A percentile compares a stretch with the other conserved stretches of the same genome.
phyloP scores from a whole-genome alignment of 257 asterid genomes.

The Penstemon newberryi region DNA sequence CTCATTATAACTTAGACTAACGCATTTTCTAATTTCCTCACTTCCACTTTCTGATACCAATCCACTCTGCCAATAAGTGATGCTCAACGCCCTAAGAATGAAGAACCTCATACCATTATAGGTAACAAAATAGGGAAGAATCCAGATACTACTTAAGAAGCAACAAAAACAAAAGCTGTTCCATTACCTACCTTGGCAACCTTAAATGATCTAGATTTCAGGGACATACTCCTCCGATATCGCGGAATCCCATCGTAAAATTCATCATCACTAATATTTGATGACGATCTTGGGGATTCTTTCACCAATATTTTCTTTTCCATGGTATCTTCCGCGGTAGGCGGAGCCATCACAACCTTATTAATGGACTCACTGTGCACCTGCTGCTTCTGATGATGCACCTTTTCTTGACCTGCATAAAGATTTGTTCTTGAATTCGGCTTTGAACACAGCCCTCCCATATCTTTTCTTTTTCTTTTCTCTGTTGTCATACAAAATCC shows the following conservation, averaged over 20 bases:
- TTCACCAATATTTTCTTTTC: slow-evolving; percentile 22
- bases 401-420: slow-evolving; percentile 36
- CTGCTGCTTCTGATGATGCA: slow-evolving; percentile 27
- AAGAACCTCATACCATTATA: neutral
- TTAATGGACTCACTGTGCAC: slow-evolving; percentile 19
- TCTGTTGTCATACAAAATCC: slow-evolving; percentile 9
- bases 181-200: slow-evolving; percentile 40
- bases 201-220: slow-evolving; percentile 58
- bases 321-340: slow-evolving; percentile 20
- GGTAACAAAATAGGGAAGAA: neutral
- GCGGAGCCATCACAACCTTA: slow-evolving; percentile 26
- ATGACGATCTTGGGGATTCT: slow-evolving; percentile 34
- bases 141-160: neutral
- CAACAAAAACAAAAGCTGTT: neutral
- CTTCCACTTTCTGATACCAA: slow-evolving; percentile 12
- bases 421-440: slow-evolving; percentile 34
- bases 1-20: slow-evolving; percentile 16
- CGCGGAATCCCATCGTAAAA: slow-evolving; percentile 83
- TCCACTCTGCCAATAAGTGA: neutral
- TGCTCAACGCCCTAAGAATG: slow-evolving; percentile 12
- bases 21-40: slow-evolving; percentile 10
- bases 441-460: slow-evolving; percentile 51
- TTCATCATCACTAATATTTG: slow-evolving; percentile 53
- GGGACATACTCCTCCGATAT: slow-evolving; percentile 46
- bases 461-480: slow-evolving; percentile 6